Evolutionary conservation across 2,329 filamentous ascomycete genomes (phyloP), one percentile per base, ranked within the genome.

Genomic region (Fusarium oxysporum): DNA sequence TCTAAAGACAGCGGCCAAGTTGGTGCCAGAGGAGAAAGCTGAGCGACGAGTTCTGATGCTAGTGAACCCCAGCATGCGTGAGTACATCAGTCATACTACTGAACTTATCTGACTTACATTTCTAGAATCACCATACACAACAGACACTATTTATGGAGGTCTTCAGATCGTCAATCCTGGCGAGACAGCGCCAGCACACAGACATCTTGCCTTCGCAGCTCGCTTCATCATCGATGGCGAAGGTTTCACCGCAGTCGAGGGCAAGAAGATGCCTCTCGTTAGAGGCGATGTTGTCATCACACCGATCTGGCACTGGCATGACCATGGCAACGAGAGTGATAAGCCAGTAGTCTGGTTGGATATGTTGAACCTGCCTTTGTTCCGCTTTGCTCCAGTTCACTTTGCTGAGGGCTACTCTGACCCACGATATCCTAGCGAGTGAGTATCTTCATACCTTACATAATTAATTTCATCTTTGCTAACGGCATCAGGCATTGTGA

Each of bases 251-350:
- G 87, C 88, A 2, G 86, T 90, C 0, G 86, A 89, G 55, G 87
- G 88, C 9, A 79, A 82, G 45, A 84, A 86, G 60, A 86, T 90
- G 70, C 78, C 81, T 4, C 86, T 90, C 77, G 75, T 82, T 25
- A 81, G 84, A 4, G 87, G 88, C 13, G 88, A 90, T 69, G 86
- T 90, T 3, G 86, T 90, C 19, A 78, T 90, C 2, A 90, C 88
- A 0, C 88, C 88, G 0, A 85, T 83, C 0, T 90, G 88, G 88
- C 86, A 89, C 74, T 90, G 86, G 83, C 88, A 89, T 67, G 88
- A 90, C 66, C 88, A 90, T 63, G 88, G 88, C 6, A 90, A 90
- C 53, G 87, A 90, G 63, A 85, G 87, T 13, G 80, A 82, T 2
- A 82, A 82, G 3, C 86, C 87, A 0, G 86, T 89, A 77, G 85